Conservation (phyloP, 2,329 filamentous ascomycete species). For the Calonectria leucothoes region DNA sequence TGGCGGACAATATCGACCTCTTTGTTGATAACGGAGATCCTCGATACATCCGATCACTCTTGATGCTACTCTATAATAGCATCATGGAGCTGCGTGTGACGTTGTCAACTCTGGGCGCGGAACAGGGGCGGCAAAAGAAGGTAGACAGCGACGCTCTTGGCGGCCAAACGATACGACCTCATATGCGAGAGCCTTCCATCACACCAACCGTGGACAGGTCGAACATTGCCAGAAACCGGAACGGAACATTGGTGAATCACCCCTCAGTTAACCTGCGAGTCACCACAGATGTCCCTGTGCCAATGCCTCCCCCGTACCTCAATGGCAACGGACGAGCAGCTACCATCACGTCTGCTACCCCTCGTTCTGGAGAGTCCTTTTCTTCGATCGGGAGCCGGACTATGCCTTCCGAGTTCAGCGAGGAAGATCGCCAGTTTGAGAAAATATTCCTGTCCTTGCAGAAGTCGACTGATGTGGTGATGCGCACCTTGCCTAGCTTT, state of each 20-base stretch:
- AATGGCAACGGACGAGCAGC: constrained; percentile 63
- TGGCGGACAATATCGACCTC: constrained; percentile 71
- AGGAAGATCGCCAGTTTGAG: constrained; percentile 86
- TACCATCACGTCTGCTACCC: constrained; percentile 72
- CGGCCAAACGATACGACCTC: constrained; percentile 63
- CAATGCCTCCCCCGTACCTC: constrained; percentile 56
- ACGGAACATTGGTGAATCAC: constrained; percentile 57
- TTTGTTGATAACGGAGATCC: constrained; percentile 75
- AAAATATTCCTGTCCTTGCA: constrained; percentile 82
- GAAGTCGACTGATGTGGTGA: constrained; percentile 78
- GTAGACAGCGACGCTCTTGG: constrained; percentile 33
- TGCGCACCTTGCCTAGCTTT: constrained; percentile 77
- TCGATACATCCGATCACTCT: constrained; percentile 73
- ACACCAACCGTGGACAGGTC: constrained; percentile 65
- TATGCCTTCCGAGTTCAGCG: constrained; percentile 71
- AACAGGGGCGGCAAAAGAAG: constrained; percentile 36
- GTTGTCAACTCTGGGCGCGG: constrained; percentile 49
- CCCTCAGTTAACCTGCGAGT: constrained; percentile 66
- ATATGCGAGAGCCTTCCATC: constrained; percentile 63
- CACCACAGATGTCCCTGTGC: constrained; percentile 63
- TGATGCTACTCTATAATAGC: constrained; percentile 74
- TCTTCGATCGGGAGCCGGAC: constrained; percentile 62
- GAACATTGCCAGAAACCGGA: constrained; percentile 46
- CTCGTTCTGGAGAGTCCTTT: constrained; percentile 86
- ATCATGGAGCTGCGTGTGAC: constrained; percentile 75